Evolutionary conservation across 2,329 filamentous ascomycete species (phyloP), one percentile per base, ranked within the genome.

Genomic region (Huntiella bhutanensis): DNA sequence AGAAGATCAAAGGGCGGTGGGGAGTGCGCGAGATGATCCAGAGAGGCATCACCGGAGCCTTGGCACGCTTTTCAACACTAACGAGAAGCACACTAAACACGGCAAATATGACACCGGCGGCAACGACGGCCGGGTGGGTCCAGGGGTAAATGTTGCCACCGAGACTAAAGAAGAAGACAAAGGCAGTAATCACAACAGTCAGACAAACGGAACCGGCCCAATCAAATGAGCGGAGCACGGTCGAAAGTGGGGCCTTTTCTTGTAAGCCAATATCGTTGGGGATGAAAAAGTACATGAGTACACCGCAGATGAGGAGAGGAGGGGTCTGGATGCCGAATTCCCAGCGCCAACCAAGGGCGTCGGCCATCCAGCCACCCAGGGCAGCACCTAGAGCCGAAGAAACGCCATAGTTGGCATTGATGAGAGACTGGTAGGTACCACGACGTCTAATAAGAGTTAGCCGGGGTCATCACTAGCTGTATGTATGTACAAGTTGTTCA

Each of bases 261-360:
- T 63, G 55, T 12, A 73, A 54, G 17, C 72, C 72, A n/a, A 77
- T 58, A 19, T 71, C 64, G 5, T 54, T 53, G 1, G 75, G 75
- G 16, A 77, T 65, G 5, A 64, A 64, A 5, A 68, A 47, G 41
- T 56, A 55, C 1, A 68, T 63, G n/a, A 72, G 55, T 6, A 57
- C 52, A 39, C 72, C 58, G 50, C 65, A 69, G 1, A 71, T 41
- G 0, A 68, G 19, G 28, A 77, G 54, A 0, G 65, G 61, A 2
- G 71, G 67, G 3, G 78, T 62, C 58, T 80, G 75, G 5, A 78
- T 59, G 45, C 72, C 73, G 55, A 79, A 84, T 47, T 79, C 77
- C 75, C 77, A 81, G 37, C 81, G 65, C 80, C 80, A 86, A 28
- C 81, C 81, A 1, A 85, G 59, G 33, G 64, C 66, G 55, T 85